Evolutionary conservation across 2,329 filamentous ascomycete species (phyloP).

Genomic region (Colletotrichum magnum): DNA sequence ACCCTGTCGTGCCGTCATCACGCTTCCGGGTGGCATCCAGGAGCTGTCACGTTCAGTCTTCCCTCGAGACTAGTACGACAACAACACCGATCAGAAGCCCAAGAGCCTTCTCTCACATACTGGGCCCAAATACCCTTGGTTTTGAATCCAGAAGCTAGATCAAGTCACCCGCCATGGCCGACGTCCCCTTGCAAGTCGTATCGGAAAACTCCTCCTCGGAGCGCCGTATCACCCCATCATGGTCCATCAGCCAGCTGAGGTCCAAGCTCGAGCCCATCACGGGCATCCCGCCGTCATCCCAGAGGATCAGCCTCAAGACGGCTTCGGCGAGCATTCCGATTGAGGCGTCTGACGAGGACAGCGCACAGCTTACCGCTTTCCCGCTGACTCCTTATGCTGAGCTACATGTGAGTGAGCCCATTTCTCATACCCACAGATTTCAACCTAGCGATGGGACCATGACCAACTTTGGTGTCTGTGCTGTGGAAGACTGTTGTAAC

Average conservation of each 20-base stretch:
- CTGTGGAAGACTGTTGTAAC: background rate
- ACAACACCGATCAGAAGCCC: conserved; percentile 5
- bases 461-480: background rate
- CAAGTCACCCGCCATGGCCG: conserved; percentile 67
- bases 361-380: conserved; percentile 73
- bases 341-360: conserved; percentile 81
- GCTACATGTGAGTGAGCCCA: conserved; percentile 76
- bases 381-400: conserved; percentile 82
- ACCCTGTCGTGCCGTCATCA: conserved; percentile 17
- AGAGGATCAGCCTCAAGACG: conserved; percentile 81
- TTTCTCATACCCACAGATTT: background rate
- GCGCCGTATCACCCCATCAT: conserved; percentile 91
- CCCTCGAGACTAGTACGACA: background rate
- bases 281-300: conserved; percentile 85
- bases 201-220: conserved; percentile 87
- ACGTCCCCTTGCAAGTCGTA: conserved; percentile 81
- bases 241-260: conserved; percentile 89
- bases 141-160: conserved; percentile 16
- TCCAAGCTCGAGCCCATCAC: conserved; percentile 92
- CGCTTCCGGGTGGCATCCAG: conserved; percentile 4
- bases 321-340: conserved; percentile 74
- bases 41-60: conserved; percentile 5
- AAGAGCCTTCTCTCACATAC: conserved; percentile 2
- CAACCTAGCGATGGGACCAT: background rate
- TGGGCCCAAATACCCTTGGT: conserved; percentile 11